Evolutionary conservation across 2,329 filamentous ascomycete genomes (phyloP).

Genomic region (Neofusicoccum laricinum): DNA sequence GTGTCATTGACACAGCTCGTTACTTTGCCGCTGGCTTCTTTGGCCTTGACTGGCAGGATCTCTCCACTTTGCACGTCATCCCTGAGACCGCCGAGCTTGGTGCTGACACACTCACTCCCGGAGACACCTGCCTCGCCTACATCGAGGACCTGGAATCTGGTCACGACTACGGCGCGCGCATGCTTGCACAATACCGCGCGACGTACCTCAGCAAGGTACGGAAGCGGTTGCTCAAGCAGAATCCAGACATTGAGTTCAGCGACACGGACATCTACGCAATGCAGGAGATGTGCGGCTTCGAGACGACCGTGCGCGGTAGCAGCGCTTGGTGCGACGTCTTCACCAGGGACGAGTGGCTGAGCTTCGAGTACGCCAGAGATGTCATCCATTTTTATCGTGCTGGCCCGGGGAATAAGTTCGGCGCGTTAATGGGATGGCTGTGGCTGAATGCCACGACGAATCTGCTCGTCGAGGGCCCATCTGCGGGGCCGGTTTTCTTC

Average conservation of each 20-base stretch:
- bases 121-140: constrained; percentile 44
- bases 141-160: constrained; percentile 40
- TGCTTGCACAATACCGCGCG: constrained; percentile 46
- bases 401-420: constrained; percentile 56
- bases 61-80: constrained; percentile 50
- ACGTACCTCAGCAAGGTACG: constrained; percentile 49
- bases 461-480: constrained; percentile 45
- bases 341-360: constrained; percentile 51
- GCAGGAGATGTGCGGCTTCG: constrained; percentile 62
- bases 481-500: constrained; percentile 51
- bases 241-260: constrained; percentile 42
- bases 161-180: constrained; percentile 49
- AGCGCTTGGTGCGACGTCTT: constrained; percentile 59
- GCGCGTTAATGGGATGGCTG: constrained; percentile 54
- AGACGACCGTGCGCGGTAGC: constrained; percentile 51
- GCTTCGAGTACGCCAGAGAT: constrained; percentile 59
- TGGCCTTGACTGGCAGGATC: constrained; percentile 46
- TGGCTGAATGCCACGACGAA: constrained; percentile 57
- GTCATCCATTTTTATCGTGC: constrained; percentile 58
- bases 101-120: constrained; percentile 57
- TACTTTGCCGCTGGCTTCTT: constrained; percentile 57
- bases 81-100: constrained; percentile 51
- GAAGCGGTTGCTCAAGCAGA: constrained; percentile 43
- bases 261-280: constrained; percentile 55
- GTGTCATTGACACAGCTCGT: constrained; percentile 56